These are phyloP conservation scores for Dactylellina cionopaga DNA, from an alignment of 2,329 filamentous ascomycete species.

Conservation along the genomic window DNA sequence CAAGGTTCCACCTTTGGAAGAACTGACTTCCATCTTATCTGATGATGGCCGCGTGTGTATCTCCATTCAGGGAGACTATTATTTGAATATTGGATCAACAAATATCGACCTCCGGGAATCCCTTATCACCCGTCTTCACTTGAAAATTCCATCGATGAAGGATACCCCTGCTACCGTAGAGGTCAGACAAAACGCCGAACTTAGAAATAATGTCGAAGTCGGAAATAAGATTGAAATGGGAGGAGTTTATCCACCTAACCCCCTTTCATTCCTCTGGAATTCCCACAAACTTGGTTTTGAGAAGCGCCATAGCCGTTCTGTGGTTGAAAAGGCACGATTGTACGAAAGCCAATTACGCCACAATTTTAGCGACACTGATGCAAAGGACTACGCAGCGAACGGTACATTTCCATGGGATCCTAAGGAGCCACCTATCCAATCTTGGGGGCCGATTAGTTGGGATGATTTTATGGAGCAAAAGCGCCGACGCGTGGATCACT, in stretches of 20 bases:
- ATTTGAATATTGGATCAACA: background rate
- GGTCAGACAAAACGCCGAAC: background rate
- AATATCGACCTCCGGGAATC: slow-evolving; percentile 4
- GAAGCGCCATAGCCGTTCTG: slow-evolving; percentile 8
- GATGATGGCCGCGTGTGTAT: background rate
- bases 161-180: background rate
- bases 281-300: slow-evolving; percentile 31
- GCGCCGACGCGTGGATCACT: background rate
- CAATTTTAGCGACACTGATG: background rate
- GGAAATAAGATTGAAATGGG: background rate
- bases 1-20: background rate
- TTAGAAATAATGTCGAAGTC: background rate
- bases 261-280: slow-evolving; percentile 10
- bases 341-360: background rate
- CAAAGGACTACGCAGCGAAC: background rate
- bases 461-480: slow-evolving; percentile 5
- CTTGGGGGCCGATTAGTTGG: slow-evolving; percentile 19
- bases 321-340: slow-evolving; percentile 3
- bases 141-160: background rate
- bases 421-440: slow-evolving; percentile 12
- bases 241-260: background rate
- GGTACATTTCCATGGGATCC: slow-evolving; percentile 1
- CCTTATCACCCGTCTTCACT: slow-evolving; percentile 10
- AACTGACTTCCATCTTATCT: background rate
- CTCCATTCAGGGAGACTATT: slow-evolving; percentile 12